Base-by-base conservation (phyloP, 176 grass and related monocot species). In the Aegilops sharonensis region DNA sequence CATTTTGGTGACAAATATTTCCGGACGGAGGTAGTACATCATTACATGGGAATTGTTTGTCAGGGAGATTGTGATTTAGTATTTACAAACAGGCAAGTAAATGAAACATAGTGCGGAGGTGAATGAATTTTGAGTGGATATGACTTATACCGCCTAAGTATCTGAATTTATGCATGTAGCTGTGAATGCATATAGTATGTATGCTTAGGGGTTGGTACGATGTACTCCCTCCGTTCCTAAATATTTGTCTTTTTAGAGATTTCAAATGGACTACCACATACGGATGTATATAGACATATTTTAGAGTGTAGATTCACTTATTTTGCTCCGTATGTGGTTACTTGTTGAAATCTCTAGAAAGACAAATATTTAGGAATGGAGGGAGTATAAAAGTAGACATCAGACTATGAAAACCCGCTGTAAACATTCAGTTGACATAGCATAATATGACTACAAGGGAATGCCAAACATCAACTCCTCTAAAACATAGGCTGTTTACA, bases 151-250 rank as follows among this genome's bases (percentile, higher is more conserved):
- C 0, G 36, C 64, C 61, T 12, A 60, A 74, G 15, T 30, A 66
- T 77, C 8, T 7, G 12, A 6, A 48, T 74, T 47, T 84, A 20
- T 64, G 12, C 74, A 30, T 64, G 36, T 34, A 10, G 0, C 42
- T 43, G 42, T 43, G 42, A 43, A 43, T 43, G 42, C 42, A 43
- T 43, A 43, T 43, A 75, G 45, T 65, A 65, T 76, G 45, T 65
- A 65, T 76, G 30, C 29, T 84, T 84, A 18, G 64, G 82, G 25
- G 30, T 35, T 75, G 39, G 82, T 83, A 64, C 63, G 14, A 75
- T 60, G 82, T 10, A 40, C 39, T 40, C 39, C 8, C 39, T 40
- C 39, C 39, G 39, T 40, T 40, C 39, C 39, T 39, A 39, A 39
- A 39, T 39, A 39, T 39, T 40, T 40, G 2, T 40, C 39, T 40